Percentiles rank a stretch among this genome's conserved stretches.
These are phyloP conservation scores for Leishmania amazonensis DNA, from an alignment of 208 protist genomes.

Conservation along the genomic window DNA sequence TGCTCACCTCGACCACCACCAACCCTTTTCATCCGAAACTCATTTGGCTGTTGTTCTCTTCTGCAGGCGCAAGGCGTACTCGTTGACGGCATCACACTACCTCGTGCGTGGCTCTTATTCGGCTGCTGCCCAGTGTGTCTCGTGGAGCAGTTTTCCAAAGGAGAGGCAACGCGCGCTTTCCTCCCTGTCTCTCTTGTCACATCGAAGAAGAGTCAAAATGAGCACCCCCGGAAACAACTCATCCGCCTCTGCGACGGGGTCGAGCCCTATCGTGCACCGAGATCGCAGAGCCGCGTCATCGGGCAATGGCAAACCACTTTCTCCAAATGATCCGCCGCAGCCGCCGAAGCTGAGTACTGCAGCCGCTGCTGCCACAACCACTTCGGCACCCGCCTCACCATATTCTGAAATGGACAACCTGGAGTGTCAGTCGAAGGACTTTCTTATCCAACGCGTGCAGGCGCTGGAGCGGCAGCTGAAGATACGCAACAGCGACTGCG, in stretches of 20 bases:
- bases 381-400: not conserved
- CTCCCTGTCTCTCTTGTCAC: not conserved
- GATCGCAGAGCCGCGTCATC: not conserved
- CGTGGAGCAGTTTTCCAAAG: not conserved
- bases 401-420: slow-evolving; percentile 11
- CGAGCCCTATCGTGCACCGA: not conserved
- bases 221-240: not conserved
- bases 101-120: not conserved
- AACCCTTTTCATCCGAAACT: not conserved
- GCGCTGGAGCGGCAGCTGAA: slow-evolving; percentile 67
- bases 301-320: not conserved
- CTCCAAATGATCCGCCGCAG: not conserved
- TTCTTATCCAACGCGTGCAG: slow-evolving; percentile 53
- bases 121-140: not conserved
- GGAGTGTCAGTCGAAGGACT: slow-evolving; percentile 49
- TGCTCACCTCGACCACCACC: not conserved
- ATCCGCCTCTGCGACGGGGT: not conserved
- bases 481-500: slow-evolving; percentile 62
- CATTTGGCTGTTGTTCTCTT: not conserved
- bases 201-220: not conserved
- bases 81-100: not conserved
- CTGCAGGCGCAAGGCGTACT: not conserved
- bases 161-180: not conserved
- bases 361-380: not conserved
- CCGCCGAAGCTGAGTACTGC: not conserved